Percentiles rank a stretch among this genome's conserved stretches.
These are phyloP conservation scores for Cutaneotrichosporon sp. DNA, from an alignment of 1,284 basidiomycete genomes.

Conservation along the genomic window DNA sequence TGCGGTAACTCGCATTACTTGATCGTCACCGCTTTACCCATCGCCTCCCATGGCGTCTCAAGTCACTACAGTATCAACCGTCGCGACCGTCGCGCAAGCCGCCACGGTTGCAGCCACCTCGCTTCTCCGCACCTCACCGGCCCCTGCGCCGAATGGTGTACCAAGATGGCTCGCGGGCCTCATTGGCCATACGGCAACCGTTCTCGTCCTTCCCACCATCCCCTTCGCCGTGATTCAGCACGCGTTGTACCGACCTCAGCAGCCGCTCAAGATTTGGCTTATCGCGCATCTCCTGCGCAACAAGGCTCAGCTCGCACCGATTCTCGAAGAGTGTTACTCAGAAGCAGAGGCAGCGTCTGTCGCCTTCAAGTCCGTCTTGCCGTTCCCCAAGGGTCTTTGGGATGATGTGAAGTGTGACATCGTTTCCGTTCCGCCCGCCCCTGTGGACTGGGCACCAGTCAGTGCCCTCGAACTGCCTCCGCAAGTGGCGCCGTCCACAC, in stretches of 20 bases:
- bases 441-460: background rate
- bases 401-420: background rate
- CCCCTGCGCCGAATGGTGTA: background rate
- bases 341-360: background rate
- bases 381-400: background rate
- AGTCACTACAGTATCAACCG: background rate
- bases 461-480: background rate
- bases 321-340: background rate
- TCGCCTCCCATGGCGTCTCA: background rate
- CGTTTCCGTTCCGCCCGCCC: background rate
- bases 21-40: no score
- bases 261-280: slow-evolving; percentile 1
- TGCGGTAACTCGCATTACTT: no score
- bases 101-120: background rate
- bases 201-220: background rate
- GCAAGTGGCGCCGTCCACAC: background rate
- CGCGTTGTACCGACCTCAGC: background rate
- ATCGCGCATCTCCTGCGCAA: background rate
- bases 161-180: background rate
- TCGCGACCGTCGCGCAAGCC: background rate
- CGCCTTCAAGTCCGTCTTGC: background rate
- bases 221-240: background rate
- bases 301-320: background rate
- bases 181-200: background rate
- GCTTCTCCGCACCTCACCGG: background rate